Conservation (phyloP, 768 basidiomycete species). For the Rhodotorula graminis region DNA sequence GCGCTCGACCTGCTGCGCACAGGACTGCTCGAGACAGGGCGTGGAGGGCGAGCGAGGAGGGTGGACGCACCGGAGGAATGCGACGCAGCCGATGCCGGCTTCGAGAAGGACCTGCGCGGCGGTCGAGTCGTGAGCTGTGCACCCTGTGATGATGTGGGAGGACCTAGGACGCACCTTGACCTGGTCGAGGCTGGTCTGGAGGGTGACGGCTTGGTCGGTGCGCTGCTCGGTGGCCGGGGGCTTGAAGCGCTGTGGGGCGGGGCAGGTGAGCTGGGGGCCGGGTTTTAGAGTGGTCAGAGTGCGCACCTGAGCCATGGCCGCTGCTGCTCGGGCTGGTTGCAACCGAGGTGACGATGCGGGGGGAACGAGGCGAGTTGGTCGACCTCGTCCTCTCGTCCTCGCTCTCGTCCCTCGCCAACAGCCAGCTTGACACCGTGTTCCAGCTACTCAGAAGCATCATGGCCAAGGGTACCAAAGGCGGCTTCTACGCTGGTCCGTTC, state of each 20-base stretch:
- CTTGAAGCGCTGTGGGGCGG: constrained; percentile 23
- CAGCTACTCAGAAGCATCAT: neutral
- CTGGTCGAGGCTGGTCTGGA: constrained; percentile 8
- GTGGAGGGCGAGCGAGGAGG: neutral
- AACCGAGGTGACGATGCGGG: too few relatives aligned
- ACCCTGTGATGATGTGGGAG: fast-evolving
- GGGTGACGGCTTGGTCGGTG: constrained; percentile 4
- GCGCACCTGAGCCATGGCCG: constrained; percentile 22
- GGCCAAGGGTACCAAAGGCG: constrained; percentile 7
- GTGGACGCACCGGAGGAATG: constrained; percentile 31
- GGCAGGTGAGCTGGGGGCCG: neutral
- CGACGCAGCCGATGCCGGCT: constrained; percentile 39
- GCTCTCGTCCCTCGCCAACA: neutral
- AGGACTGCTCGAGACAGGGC: neutral
- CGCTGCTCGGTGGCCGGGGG: neutral
- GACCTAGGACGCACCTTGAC: constrained; percentile 6
- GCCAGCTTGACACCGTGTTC: neutral
- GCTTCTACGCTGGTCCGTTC: constrained; percentile 32
- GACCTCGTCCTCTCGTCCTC: neutral
- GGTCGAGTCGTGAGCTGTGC: fast-evolving
- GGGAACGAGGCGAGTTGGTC: neutral
- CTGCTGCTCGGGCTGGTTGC: too few relatives aligned
- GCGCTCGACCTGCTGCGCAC: too few relatives aligned
- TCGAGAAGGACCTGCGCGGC: constrained; percentile 19
- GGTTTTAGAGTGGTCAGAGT: neutral